A percentile compares a stretch with the other conserved stretches of the same genome.
These are phyloP conservation scores for Litchi chinensis DNA, from an alignment of 345 rosid genomes.

Conservation along the genomic window DNA sequence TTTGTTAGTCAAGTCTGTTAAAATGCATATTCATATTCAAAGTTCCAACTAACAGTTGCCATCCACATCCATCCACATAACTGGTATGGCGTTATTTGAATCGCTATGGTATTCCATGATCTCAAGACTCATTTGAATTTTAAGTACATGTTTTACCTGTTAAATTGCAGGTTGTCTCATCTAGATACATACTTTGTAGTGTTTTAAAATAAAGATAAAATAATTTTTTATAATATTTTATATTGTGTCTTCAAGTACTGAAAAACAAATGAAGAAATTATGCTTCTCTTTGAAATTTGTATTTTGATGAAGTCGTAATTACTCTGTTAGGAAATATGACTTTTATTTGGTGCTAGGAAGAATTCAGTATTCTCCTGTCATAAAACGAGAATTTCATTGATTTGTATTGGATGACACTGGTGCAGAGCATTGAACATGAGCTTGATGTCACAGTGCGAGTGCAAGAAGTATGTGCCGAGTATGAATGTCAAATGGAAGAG, in stretches of 20 bases:
- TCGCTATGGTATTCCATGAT: background rate
- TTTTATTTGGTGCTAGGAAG: background rate
- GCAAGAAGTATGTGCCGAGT: constrained; percentile 60
- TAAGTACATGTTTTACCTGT: background rate
- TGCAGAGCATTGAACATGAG: constrained; percentile 55
- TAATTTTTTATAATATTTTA: background rate
- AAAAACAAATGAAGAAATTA: background rate
- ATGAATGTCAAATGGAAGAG: constrained; percentile 83
- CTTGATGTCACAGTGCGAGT: constrained; percentile 53
- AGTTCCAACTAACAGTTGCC: background rate
- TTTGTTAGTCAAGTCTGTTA: background rate
- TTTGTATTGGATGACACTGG: constrained; percentile 29
- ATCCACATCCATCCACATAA: background rate
- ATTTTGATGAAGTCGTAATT: background rate
- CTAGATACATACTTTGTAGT: background rate
- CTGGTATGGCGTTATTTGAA: background rate
- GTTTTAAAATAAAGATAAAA: constrained; percentile 2
- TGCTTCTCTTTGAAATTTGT: background rate
- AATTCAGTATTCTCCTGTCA: background rate
- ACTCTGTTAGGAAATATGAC: background rate
- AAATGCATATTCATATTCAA: background rate
- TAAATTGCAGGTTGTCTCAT: background rate
- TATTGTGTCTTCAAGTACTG: background rate
- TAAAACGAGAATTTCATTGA: background rate
- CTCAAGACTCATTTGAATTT: background rate